Evolutionary conservation across 2,329 filamentous ascomycete species (phyloP).

Genomic region (Hypocreales sp.): DNA sequence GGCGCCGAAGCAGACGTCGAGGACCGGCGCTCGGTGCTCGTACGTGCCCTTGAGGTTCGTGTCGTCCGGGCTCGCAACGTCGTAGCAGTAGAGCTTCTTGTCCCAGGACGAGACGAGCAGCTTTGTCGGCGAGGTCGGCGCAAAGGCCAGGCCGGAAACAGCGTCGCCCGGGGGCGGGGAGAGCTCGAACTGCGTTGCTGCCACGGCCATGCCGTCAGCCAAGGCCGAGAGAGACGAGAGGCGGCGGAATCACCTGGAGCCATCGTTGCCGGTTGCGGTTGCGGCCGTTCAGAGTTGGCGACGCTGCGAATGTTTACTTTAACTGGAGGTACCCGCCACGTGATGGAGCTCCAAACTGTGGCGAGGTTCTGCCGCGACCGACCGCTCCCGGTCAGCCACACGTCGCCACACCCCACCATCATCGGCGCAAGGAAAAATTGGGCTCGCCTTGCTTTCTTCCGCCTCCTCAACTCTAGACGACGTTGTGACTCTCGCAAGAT

Average conservation of each 20-base stretch:
- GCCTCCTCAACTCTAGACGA: conserved; percentile 1
- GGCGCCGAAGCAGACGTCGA: conserved; percentile 83
- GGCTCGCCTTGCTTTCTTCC: conserved; percentile 22
- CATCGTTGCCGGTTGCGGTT: conserved; percentile 15
- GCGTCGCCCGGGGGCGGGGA: conserved; percentile 71
- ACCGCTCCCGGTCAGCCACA: conserved; percentile 17
- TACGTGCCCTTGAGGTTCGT: conserved; percentile 49
- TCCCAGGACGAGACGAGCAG: conserved; percentile 95
- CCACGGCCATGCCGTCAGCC: conserved; percentile 6
- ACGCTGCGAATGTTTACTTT: conserved; percentile 21
- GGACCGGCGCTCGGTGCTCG: conserved; percentile 69
- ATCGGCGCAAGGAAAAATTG: conserved; percentile 19
- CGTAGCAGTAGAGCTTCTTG: conserved; percentile 79
- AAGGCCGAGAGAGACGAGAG: background rate
- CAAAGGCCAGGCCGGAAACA: conserved; percentile 76
- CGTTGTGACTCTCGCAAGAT: too few species aligned
- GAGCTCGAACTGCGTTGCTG: conserved; percentile 67
- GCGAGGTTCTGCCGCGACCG: conserved; percentile 13
- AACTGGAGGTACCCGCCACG: conserved; percentile 21
- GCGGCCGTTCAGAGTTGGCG: conserved; percentile 6
- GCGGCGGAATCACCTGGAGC: conserved; percentile 19
- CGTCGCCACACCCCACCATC: conserved; percentile 25
- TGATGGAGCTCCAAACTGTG: conserved; percentile 8
- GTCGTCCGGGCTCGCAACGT: conserved; percentile 47
- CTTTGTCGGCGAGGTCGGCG: conserved; percentile 55